A percentile compares a stretch with the other conserved stretches of the same genome.
Conservation (phyloP, 148 eudicot genomes). For the Diospyros lotus region DNA sequence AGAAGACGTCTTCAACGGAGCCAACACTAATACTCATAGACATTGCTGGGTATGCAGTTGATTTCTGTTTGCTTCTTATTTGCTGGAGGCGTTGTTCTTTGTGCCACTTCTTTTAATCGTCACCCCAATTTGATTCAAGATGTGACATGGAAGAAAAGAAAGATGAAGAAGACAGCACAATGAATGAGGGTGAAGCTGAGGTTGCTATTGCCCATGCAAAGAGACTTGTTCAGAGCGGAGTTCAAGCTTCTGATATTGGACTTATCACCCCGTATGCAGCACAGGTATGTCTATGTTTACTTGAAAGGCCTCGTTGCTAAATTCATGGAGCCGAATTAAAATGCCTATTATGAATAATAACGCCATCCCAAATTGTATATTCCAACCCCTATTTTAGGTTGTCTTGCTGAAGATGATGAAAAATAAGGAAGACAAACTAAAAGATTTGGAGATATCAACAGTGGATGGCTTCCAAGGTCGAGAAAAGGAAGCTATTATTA, state of each 20-base stretch:
- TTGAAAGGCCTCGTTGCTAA: not conserved
- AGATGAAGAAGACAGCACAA: conserved; percentile 98
- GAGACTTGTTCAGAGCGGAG: conserved; percentile 83
- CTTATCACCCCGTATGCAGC: conserved; percentile 93
- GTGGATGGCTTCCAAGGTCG: conserved; percentile 99
- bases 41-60: conserved; percentile 64
- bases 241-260: conserved; percentile 83
- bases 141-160: conserved; percentile 99
- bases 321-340: not conserved
- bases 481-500: conserved; percentile 93
- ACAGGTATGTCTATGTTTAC: conserved; percentile 44
- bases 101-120: conserved; percentile 2
- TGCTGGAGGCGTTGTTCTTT: not conserved
- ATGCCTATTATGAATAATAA: not conserved
- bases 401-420: conserved; percentile 69
- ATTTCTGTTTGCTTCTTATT: not conserved
- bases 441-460: conserved; percentile 86
- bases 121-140: conserved; percentile 29
- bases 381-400: conserved; percentile 44
- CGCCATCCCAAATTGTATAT: not conserved
- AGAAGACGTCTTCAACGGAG: conserved; percentile 74
- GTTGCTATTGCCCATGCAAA: conserved; percentile 89
- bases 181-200: conserved; percentile 96
- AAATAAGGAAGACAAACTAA: conserved; percentile 65
- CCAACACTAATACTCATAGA: conserved; percentile 83